Conservation (phyloP, 1,284 basidiomycete species). For the Fomitopsis palustris region DNA sequence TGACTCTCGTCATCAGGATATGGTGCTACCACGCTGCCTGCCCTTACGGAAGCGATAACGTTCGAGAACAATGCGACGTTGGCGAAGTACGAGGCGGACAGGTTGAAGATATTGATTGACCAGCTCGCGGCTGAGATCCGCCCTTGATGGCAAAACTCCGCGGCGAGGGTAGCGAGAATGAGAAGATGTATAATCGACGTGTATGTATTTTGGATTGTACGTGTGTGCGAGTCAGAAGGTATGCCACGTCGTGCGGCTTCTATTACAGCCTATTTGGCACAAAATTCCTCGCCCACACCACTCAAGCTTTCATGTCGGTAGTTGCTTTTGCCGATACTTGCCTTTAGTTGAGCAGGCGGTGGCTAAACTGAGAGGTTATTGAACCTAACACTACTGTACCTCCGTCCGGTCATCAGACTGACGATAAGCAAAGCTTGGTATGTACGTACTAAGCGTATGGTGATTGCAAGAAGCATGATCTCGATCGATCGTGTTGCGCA, state of each 20-base stretch:
- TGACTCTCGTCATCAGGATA: slow-evolving; percentile 49
- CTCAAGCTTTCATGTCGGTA: too few species aligned
- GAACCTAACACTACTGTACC: too few species aligned
- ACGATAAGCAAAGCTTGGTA: too few species aligned
- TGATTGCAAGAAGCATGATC: not conserved
- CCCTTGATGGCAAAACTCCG: slow-evolving; percentile 4
- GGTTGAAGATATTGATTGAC: slow-evolving; percentile 55
- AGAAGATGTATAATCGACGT: not conserved
- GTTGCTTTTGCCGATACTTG: too few species aligned
- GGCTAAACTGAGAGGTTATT: too few species aligned
- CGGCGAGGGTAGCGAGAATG: not conserved
- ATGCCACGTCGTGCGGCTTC: not conserved
- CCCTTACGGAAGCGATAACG: slow-evolving; percentile 76
- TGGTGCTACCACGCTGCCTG: slow-evolving; percentile 85
- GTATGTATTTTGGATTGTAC: not conserved
- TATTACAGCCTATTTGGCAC: not conserved
- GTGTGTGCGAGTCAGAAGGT: not conserved
- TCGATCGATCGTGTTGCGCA: not conserved
- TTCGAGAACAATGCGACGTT: slow-evolving; percentile 62
- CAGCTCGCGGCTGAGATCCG: slow-evolving; percentile 18
- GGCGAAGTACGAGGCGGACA: slow-evolving; percentile 61
- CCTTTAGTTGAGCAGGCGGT: too few species aligned
- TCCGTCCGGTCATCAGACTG: too few species aligned
- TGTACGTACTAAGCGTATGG: not conserved
- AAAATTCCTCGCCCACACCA: not conserved